phyloP scores from a whole-genome alignment of 805 yeast species.

The Grigorovia yakushimaensis region DNA sequence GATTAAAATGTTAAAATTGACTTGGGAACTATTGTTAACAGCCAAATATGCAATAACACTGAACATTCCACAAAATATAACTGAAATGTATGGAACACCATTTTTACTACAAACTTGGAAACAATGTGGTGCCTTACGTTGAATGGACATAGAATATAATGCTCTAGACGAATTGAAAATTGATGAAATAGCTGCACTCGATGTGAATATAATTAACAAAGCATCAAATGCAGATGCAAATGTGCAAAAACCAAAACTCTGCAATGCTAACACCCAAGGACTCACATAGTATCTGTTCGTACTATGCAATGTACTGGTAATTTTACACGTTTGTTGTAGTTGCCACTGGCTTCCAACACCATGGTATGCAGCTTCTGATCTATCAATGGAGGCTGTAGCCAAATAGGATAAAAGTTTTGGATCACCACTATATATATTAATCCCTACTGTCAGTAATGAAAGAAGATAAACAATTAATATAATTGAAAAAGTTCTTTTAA shows the following conservation, averaged over 20 bases:
- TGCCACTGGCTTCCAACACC: conserved; percentile 38
- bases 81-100: conserved; percentile 71
- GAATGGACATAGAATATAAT: conserved; percentile 43
- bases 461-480: conserved; percentile 55
- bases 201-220: conserved; percentile 43
- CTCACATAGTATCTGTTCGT: conserved; percentile 39
- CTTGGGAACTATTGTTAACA: conserved; percentile 46
- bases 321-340: conserved; percentile 54
- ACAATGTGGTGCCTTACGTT: conserved; percentile 50
- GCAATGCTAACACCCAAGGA: conserved; percentile 50
- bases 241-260: conserved; percentile 41
- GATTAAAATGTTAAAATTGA: conserved; percentile 56
- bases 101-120: conserved; percentile 48
- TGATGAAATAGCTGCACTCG: conserved; percentile 49
- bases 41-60: conserved; percentile 54
- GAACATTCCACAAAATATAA: conserved; percentile 50
- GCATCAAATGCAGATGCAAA: conserved; percentile 45
- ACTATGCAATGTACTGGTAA: conserved; percentile 47
- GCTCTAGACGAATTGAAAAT: conserved; percentile 55
- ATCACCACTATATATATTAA: conserved; percentile 70
- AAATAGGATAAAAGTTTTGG: conserved; percentile 55
- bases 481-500: conserved; percentile 64
- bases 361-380: conserved; percentile 9
- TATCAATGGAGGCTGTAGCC: conserved; percentile 8
- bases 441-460: conserved; percentile 57